Conservation (phyloP, 352 stramenopile species). For the Phytophthora pistaciae region DNA sequence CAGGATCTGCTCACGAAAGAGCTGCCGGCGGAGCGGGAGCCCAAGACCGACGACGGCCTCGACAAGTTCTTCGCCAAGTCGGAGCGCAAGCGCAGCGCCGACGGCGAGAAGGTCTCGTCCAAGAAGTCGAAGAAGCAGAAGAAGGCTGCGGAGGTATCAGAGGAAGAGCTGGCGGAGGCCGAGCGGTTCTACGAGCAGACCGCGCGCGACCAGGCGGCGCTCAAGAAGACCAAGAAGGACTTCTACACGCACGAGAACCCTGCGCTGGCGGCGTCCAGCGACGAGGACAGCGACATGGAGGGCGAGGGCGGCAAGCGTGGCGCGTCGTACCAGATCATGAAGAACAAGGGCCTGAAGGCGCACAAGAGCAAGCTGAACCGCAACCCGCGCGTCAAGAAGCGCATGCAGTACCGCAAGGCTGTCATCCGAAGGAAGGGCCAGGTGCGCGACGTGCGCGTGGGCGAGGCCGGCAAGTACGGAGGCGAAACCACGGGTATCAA, state of each 20-base stretch:
- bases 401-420: slow-evolving; percentile 98
- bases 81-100: slow-evolving; percentile 40
- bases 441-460: slow-evolving; percentile 93
- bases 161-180: slow-evolving; percentile 63
- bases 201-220: slow-evolving; percentile 52
- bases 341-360: slow-evolving; percentile 98
- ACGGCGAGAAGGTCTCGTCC: slow-evolving; percentile 10
- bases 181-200: slow-evolving; percentile 82
- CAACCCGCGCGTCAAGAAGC: slow-evolving; percentile 99
- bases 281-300: slow-evolving; percentile 75
- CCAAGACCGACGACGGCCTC: slow-evolving; percentile 63
- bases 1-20: slow-evolving; percentile 75
- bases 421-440: slow-evolving; percentile 97
- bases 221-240: slow-evolving; percentile 79
- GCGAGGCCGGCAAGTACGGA: slow-evolving; percentile 88
- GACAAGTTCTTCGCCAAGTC: slow-evolving; percentile 73
- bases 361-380: slow-evolving; percentile 99
- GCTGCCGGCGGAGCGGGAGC: slow-evolving; percentile 54
- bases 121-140: slow-evolving; percentile 62
- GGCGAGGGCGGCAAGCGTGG: slow-evolving; percentile 92
- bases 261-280: slow-evolving; percentile 50
- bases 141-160: slow-evolving; percentile 47
- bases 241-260: slow-evolving; percentile 82
- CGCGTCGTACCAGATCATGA: slow-evolving; percentile 96
- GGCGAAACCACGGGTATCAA: slow-evolving; percentile 93